A percentile compares a stretch with the other conserved stretches of the same genome.
These are phyloP conservation scores for Populus trichocarpa DNA, from an alignment of 441 rosid species.

Conservation along the genomic window DNA sequence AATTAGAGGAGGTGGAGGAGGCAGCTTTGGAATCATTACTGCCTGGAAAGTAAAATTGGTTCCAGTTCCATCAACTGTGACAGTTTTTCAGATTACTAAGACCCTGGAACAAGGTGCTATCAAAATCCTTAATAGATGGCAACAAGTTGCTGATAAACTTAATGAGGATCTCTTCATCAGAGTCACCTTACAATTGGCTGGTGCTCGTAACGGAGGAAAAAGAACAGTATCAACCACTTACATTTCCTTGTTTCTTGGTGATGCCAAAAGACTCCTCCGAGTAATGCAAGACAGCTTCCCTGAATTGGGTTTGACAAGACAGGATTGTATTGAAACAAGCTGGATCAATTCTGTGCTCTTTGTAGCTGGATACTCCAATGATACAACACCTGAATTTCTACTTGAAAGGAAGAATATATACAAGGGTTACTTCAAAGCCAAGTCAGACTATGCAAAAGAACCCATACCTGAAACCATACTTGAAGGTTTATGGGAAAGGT, in stretches of 20 bases:
- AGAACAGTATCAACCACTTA: too few species aligned
- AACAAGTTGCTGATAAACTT: too few species aligned
- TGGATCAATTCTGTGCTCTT: conserved; percentile 56
- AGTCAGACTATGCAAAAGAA: conserved; percentile 51
- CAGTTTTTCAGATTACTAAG: too few species aligned
- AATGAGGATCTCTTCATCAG: too few species aligned
- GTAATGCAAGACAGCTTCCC: conserved; percentile 46
- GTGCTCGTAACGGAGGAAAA: too few species aligned
- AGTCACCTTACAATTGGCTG: too few species aligned
- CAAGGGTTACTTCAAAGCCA: conserved; percentile 54
- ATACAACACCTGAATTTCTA: conserved; percentile 42
- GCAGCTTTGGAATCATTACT: conserved; percentile 31
- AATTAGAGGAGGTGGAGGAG: conserved; percentile 71
- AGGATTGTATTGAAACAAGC: conserved; percentile 48
- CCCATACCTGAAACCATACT: conserved; percentile 40
- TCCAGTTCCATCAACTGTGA: too few species aligned
- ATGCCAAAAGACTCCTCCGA: conserved; percentile 16
- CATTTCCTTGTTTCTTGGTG: too few species aligned
- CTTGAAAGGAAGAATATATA: conserved; percentile 47
- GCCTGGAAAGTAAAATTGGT: too few species aligned
- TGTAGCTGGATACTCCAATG: conserved; percentile 41
- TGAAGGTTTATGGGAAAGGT: conserved; percentile 42
- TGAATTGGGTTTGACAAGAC: conserved; percentile 43
- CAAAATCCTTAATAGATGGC: too few species aligned
- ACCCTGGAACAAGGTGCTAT: too few species aligned